Base-by-base conservation (phyloP, 768 basidiomycete genomes). In the Mycena floridula region DNA sequence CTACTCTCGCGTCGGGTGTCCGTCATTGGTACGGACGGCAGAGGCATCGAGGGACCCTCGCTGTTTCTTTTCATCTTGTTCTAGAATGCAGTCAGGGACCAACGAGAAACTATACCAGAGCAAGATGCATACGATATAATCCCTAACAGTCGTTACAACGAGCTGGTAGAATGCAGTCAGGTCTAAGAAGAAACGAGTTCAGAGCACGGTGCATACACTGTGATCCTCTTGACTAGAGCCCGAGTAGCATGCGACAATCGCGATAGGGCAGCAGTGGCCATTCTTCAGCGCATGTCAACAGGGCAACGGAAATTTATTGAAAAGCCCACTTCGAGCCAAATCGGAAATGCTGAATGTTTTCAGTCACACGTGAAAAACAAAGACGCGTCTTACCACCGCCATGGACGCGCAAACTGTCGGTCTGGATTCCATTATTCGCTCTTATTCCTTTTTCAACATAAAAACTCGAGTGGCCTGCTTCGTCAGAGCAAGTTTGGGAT, bases 371-470 rank as follows among this genome's bases (percentile, higher is more conserved):
- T 20, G 11, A 42, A 26, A 23, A 15, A 48, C 11, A 25, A 21
- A 26, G 28, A 42, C 4, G 69, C 81, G n/a, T n/a, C n/a, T 62
- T 51, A 90, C 89, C 89, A 65, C 89, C 89, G 40, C 89, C 89
- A 47, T 77, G 76, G 36, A 88, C 72, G 24, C 76, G 67, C 50
- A 74, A 69, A n/a, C n/a, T n/a, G 44, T 88, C 82, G 13, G 70
- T 73, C 44, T 82, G 78, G 26, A 84, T 69, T 4, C 82, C 86
- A 66, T 85, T 70, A 53, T 88, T 82, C 3, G 88, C 88, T 39
- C 76, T 78, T 79, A 88, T 88, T 5, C 86, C 85, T 57, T 89
- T 89, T 58, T 90, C 88, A 7, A 91, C 85, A 60, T 91, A 91
- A 60, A 72, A 90, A 52, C 82, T 88, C 4, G 25, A 42, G 25